Evolutionary conservation across 202 grass and related monocot genomes (phyloP), one percentile per base, ranked within the genome.

Genomic region (Setaria viridis): DNA sequence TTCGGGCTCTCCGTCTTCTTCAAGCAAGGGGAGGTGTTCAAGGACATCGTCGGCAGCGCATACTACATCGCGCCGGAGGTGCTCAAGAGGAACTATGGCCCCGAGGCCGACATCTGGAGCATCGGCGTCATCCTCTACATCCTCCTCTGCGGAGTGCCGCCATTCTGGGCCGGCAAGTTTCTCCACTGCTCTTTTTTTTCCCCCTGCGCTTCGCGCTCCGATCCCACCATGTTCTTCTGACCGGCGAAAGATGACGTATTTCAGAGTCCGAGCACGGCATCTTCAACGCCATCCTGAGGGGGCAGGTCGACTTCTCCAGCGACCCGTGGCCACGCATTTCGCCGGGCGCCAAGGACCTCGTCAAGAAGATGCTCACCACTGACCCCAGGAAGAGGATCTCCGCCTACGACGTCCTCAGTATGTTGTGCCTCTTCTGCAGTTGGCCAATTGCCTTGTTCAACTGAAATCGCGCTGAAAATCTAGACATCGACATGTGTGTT

Each of bases 1-100:
- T 97, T 97, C 8, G 94, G 94, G 1, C 94, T 97, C 9, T 97
- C 94, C 10, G 92, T 94, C 76, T 97, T 97, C 85, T 97, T 92
- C 92, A 94, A 94, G 85, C 85, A 97, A 83, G 94, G 91, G 50
- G 86, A 93, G 49, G 88, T 93, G 79, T 91, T 93, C 78, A 91
- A 85, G 74, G 91, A 93, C 79, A 90, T 93, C 58, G 91, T 93
- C 16, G 91, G 91, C 55, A 93, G 91, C 72, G 91, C 91, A 1
- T 93, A 93, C 82, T 93, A 93, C 88, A 93, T 93, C 56, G 91
- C 91, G 53, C 91, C 91, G 70, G 91, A 93, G 84, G 91, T 93
- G 43, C 80, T 93, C 13, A 93, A 91, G 86, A 68, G 91, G 80
- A 91, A 14, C 83, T 93, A 93, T 11, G 85, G 91, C 0, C 88